A percentile compares a stretch with the other conserved stretches of the same genome.
Evolutionary conservation across 169 alveolate species (phyloP).

Genomic region (Neospora caninum): DNA sequence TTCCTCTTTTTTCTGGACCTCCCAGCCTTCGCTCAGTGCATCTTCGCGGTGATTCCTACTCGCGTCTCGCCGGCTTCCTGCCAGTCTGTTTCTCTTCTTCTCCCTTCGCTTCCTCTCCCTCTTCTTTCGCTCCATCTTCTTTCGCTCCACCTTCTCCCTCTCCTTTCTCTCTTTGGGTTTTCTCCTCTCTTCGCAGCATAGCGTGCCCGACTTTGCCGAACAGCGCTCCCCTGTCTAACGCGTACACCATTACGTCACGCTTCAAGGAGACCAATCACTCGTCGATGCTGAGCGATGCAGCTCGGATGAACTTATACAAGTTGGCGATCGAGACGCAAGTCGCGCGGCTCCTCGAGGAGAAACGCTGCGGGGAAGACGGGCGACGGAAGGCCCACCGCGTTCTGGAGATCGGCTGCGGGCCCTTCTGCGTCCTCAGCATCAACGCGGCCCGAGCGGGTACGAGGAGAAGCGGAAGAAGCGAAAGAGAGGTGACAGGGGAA

Average conservation of each 20-base stretch:
- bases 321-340: conserved; percentile 35
- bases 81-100: too few relatives aligned
- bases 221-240: conserved; percentile 20
- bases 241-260: conserved; percentile 47
- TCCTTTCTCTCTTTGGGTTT: background rate
- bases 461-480: too few relatives aligned
- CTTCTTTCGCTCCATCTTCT: too few relatives aligned
- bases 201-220: background rate
- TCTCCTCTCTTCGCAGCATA: background rate
- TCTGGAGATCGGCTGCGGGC: conserved; percentile 64
- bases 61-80: too few relatives aligned
- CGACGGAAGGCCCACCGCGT: conserved; percentile 2
- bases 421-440: conserved; percentile 49
- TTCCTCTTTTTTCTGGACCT: too few relatives aligned
- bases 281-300: conserved; percentile 36
- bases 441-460: conserved; percentile 64
- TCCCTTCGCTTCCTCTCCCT: too few relatives aligned
- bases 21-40: too few relatives aligned
- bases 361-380: background rate
- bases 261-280: conserved; percentile 35
- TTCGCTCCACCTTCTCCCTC: background rate
- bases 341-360: background rate
- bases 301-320: conserved; percentile 34
- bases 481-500: too few relatives aligned
- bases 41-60: too few relatives aligned